These are phyloP conservation scores for Aspergillus saccharolyticus DNA, from an alignment of 495 filamentous ascomycete genomes.

Conservation along the genomic window DNA sequence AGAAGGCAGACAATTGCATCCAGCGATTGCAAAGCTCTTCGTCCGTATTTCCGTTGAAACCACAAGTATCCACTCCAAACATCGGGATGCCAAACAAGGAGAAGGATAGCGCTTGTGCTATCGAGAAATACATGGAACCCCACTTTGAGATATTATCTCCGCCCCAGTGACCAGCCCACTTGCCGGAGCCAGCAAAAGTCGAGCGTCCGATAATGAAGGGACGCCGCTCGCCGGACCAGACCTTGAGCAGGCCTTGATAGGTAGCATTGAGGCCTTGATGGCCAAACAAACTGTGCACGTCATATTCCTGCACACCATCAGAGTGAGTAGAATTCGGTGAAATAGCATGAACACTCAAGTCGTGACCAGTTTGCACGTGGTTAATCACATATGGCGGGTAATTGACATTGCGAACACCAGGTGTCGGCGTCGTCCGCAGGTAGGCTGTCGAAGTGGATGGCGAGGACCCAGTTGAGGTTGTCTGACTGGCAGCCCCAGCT, in stretches of 20 bases:
- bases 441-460: conserved; percentile 45
- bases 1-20: conserved; percentile 84
- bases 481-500: conserved; percentile 47
- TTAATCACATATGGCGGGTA: conserved; percentile 80
- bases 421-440: conserved; percentile 59
- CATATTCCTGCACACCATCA: conserved; percentile 70
- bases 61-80: conserved; percentile 82
- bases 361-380: conserved; percentile 61
- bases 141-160: conserved; percentile 73
- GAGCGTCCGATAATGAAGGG: conserved; percentile 85
- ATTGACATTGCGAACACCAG: conserved; percentile 68
- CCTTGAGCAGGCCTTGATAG: conserved; percentile 61
- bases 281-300: conserved; percentile 73
- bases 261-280: conserved; percentile 76
- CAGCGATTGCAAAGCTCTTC: conserved; percentile 77
- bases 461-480: conserved; percentile 36
- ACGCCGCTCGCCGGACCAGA: conserved; percentile 64
- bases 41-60: conserved; percentile 67
- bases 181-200: conserved; percentile 76
- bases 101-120: conserved; percentile 76
- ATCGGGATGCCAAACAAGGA: conserved; percentile 81
- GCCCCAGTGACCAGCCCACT: conserved; percentile 82
- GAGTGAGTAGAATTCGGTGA: conserved; percentile 73
- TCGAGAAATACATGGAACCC: conserved; percentile 69
- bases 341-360: conserved; percentile 68